Base-by-base conservation (phyloP, 2,329 filamentous ascomycete genomes). In the Rhytidhysteron rufulum region DNA sequence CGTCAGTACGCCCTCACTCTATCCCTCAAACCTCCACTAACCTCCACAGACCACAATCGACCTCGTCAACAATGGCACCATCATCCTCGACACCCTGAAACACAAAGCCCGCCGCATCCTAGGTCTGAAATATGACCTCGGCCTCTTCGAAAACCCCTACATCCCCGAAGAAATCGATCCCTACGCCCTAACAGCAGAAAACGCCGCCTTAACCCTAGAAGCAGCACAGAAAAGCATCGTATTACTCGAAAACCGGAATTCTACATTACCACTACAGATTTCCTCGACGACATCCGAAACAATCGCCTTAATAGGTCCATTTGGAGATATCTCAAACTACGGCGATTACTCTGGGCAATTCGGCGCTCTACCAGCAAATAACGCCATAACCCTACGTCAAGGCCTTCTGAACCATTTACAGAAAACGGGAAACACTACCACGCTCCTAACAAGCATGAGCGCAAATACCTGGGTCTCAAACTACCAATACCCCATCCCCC, bases 401-500 rank as follows among this genome's bases (percentile, higher is more conserved):
- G 64, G 60, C 1, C 52, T 71, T 58, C 7, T 51, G 40, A 17
- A 63, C 59, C 48, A 55, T 48, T 7, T 59, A 4, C 22, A 36
- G 5, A n/a, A 10, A 4, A 44, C 55, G 2, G 45, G 53, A 2
- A 42, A 48, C 0, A 40, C 45, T 5, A 58, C 65, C 2, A 52
- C 60, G n/a, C 35, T 72, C 1, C 52, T 66, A 3, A 63, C 68
- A 2, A 65, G 65, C 38, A 71, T 69, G 68, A 69, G 69, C 1
- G 49, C 62, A 5, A 69, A 72, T 44, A 65, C 65, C 2, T 72
- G 69, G 69, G 58, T 66, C 18, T 71, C 69, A 38, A 71, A 71
- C 36, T 59, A 57, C 0, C 69, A 72, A 44, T 67, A 69, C 27
- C 66, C 67, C 5, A 66, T 72, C 17, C 69, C 69, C 1, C 53